These are phyloP conservation scores for Acorus calamus DNA, from an alignment of 106 monocot species.

Conservation along the genomic window DNA sequence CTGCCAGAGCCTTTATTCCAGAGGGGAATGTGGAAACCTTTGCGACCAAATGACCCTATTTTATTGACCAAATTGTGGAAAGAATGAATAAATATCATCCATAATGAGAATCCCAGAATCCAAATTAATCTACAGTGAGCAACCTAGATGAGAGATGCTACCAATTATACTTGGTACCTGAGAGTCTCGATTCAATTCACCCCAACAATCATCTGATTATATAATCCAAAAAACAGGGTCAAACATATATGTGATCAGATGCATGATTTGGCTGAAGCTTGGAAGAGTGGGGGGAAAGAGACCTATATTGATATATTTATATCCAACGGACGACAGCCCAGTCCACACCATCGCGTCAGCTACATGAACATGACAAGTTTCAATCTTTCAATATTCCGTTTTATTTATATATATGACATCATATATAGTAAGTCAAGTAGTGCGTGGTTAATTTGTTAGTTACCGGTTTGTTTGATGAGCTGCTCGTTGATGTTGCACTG, in stretches of 20 bases:
- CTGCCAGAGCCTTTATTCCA: slow-evolving; percentile 77
- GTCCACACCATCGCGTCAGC: slow-evolving; percentile 66
- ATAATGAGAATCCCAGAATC: no score
- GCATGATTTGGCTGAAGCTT: neutral
- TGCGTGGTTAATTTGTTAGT: neutral
- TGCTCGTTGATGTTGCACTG: slow-evolving; percentile 54
- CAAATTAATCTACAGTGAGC: no score
- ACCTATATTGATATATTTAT: slow-evolving; percentile 67
- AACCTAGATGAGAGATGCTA: neutral
- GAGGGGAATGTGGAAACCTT: slow-evolving; percentile 71
- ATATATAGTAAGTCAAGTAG: no score
- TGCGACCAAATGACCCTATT: slow-evolving; percentile 69
- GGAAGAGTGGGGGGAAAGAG: neutral
- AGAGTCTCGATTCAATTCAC: slow-evolving; percentile 39
- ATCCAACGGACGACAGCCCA: slow-evolving; percentile 47
- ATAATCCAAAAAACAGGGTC: neutral
- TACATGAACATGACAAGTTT: slow-evolving; percentile 25
- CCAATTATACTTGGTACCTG: slow-evolving; percentile 23
- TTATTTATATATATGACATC: no score
- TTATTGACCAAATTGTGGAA: neutral
- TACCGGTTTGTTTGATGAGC: slow-evolving; percentile 58
- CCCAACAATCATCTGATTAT: slow-evolving; percentile 79
- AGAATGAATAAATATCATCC: neutral
- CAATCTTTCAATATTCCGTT: neutral
- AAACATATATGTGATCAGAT: neutral